Evolutionary conservation across 306 rosid genomes (phyloP), one percentile per base, ranked within the genome.

Genomic region (Begonia masoniana): DNA sequence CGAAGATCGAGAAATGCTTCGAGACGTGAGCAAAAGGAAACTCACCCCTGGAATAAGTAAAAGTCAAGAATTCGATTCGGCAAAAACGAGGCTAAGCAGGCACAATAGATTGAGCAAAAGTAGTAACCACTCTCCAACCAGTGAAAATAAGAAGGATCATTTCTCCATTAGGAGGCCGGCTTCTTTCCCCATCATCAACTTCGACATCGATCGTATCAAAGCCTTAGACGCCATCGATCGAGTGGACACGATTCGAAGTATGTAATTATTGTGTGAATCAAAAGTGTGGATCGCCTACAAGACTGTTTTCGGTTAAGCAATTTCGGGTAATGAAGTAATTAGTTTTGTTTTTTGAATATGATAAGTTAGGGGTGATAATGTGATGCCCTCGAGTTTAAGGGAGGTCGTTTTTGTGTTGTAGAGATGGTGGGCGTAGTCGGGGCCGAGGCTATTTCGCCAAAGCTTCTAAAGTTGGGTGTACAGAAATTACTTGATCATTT

Each of bases 1-100:
- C 3, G 96, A 92, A 78, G 99, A 92, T 59, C 85, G 81, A 61
- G 93, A 87, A 67, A 86, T 92, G 96, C 99, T 92, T 50, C 71
- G 71, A 12, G 82, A 86, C 7, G 99, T 86, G 12, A 74, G 81
- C 50, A 83, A 81, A 78, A 69, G 94, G 73, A 91, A 82, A 67
- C 75, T 77, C 35, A 86, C 96, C 1, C 99, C 96, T 0, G 99
- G 95, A 56, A 87, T 86, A 47, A 92, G 96, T 17, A 92, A 92
- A 82, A 92, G 99, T 71, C 99, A 83, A 61, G 96, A 92, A 65
- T 87, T 92, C 52, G 83, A 62, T 76, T 79, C 84, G 7, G 77
- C 76, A 19, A 86, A 74, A 67, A 69, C 65, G 43, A 86, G 88
- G 76, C 70, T 85, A 65, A 73, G 85, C 65, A 83, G 81, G 70